phyloP scores from a whole-genome alignment of 1,284 basidiomycete genomes.

The Pseudozyma tsukubaensis region DNA sequence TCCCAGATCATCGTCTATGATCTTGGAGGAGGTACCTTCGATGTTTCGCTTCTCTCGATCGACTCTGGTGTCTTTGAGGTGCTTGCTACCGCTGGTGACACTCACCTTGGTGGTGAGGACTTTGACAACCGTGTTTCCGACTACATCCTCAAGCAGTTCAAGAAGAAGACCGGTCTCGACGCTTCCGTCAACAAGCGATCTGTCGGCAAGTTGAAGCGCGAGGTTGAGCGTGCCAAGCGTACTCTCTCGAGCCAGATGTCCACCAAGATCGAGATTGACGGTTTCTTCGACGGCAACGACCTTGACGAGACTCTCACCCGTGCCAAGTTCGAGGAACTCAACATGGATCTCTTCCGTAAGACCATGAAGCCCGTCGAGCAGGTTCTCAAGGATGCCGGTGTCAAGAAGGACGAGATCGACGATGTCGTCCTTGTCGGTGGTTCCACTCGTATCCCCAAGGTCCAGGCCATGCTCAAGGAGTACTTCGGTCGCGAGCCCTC shows the following conservation, averaged over 20 bases:
- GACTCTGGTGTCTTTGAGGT: constrained; percentile 97
- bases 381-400: constrained; percentile 94
- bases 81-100: constrained; percentile 97
- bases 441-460: constrained; percentile 97
- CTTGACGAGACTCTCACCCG: constrained; percentile 96
- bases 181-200: constrained; percentile 87
- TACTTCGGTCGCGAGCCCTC: constrained; percentile 93
- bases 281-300: constrained; percentile 94
- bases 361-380: constrained; percentile 99
- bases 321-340: constrained; percentile 94
- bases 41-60: constrained; percentile 96
- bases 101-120: constrained; percentile 98
- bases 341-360: constrained; percentile 98
- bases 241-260: constrained; percentile 86
- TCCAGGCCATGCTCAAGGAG: constrained; percentile 91
- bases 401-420: constrained; percentile 96
- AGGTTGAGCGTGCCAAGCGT: constrained; percentile 98
- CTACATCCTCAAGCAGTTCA: constrained; percentile 69
- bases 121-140: constrained; percentile 83
- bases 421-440: constrained; percentile 98
- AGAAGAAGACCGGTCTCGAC: constrained; percentile 72
- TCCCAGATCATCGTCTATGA: constrained; percentile 98
- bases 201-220: constrained; percentile 95
- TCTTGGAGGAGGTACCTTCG: constrained; percentile 97
- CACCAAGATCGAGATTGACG: constrained; percentile 80